Base-by-base conservation (phyloP, 2,329 filamentous ascomycete species). In the Fusarium anguioides region DNA sequence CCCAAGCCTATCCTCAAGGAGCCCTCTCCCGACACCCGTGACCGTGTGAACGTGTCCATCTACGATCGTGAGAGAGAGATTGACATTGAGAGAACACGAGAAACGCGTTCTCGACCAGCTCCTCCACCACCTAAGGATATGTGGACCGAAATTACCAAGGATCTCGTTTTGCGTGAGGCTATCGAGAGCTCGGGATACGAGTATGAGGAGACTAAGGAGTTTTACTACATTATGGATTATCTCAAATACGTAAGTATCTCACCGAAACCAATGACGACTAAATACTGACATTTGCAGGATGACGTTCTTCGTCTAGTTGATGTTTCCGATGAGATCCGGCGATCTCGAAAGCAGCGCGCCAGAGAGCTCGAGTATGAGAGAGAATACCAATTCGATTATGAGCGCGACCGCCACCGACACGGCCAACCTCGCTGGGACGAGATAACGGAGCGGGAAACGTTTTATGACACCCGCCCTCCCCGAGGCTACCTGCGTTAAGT, bases 141-240 rank as follows among this genome's bases (percentile, higher is more conserved):
- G 82, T 98, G 95, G 95, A 99, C 96, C 0, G 96, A 98, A 79
- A 93, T 99, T 71, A 97, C 95, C 42, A 97, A 97, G 80, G 94
- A 97, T 70, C 81, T 98, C 33, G 93, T 98, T 17, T 84, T 90
- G 59, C 89, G 91, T 50, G 94, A 97, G 76, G 96, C 96, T 18
- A 92, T 98, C 67, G 90, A 97, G 70, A 84, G 91, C 72, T 81
- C 90, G 75, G 93, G 93, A 4, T 98, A 97, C 78, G 89, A 92
- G 61, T 98, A 90, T 75, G 93, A 97, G 76, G 94, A 98, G 83
- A 96, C 93, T 0, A 91, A 93, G 52, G 87, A 86, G 64, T 96
- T 93, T 79, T 98, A 92, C 79, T 98, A 97, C 78, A 88, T 98
- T 42, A 95, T 97, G 83, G 89, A 95, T 66, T 97, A 97, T 77